These are phyloP conservation scores for Mycena latifolia DNA, from an alignment of 768 basidiomycete genomes.

Conservation along the genomic window DNA sequence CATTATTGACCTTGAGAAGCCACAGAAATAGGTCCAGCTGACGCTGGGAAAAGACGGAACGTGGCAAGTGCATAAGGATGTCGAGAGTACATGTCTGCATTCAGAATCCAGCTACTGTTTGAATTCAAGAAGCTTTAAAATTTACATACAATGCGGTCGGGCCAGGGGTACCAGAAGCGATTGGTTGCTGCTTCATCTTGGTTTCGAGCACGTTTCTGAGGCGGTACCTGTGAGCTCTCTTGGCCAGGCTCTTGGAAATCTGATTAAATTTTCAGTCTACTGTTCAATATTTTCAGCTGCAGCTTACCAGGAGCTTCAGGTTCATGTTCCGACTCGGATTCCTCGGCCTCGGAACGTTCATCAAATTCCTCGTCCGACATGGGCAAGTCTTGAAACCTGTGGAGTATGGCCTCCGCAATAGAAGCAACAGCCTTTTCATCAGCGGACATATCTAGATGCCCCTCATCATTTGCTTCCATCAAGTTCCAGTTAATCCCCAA, in stretches of 20 bases:
- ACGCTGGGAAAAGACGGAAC: conserved; percentile 16
- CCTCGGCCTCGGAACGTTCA: neutral
- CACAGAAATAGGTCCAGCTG: conserved; percentile 46
- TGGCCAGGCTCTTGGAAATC: too few relatives aligned
- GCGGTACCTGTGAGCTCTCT: too few relatives aligned
- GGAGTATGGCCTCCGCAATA: neutral
- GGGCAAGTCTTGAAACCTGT: neutral
- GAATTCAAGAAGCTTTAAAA: too few relatives aligned
- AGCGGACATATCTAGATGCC: neutral
- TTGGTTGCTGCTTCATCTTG: too few relatives aligned
- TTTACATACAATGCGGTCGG: neutral
- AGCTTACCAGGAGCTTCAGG: too few relatives aligned
- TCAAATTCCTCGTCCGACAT: neutral
- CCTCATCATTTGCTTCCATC: conserved; percentile 6
- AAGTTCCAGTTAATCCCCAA: neutral
- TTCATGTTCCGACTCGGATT: too few relatives aligned
- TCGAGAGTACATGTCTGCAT: conserved; percentile 11
- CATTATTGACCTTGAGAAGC: conserved; percentile 39
- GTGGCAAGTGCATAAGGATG: conserved; percentile 5
- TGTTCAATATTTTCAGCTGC: too few relatives aligned
- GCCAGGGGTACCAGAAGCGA: conserved; percentile 7
- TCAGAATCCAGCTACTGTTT: neutral
- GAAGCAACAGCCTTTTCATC: neutral
- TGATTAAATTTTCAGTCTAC: too few relatives aligned
- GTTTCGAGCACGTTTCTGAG: too few relatives aligned